These are phyloP conservation scores for Ascocoryne sarcoides DNA, from an alignment of 2,329 filamentous ascomycete genomes.

Conservation along the genomic window DNA sequence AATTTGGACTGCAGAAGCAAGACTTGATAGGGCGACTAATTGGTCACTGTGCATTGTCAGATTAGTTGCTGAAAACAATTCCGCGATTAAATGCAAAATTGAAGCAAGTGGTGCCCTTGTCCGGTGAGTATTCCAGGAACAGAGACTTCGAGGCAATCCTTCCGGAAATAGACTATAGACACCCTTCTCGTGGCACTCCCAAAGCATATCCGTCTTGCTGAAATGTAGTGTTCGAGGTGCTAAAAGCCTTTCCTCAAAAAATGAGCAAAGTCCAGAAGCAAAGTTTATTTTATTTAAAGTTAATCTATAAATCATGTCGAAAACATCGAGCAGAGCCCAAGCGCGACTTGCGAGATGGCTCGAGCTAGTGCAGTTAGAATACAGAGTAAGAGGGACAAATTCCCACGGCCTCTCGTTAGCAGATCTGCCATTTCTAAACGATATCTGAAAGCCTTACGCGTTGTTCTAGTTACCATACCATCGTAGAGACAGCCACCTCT, in stretches of 20 bases:
- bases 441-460: too few species aligned
- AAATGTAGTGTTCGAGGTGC: constrained; percentile 13
- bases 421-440: too few species aligned
- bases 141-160: constrained; percentile 1
- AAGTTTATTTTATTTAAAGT: too few species aligned
- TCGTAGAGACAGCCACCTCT: constrained; percentile 7
- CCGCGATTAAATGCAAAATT: constrained; percentile 5
- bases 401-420: too few species aligned
- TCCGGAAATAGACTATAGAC: constrained; percentile 7
- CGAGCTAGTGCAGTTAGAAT: too few species aligned
- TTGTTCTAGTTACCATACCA: constrained; percentile 12
- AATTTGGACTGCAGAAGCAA: constrained; percentile 2
- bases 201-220: constrained; percentile 12
- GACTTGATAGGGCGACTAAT: constrained; percentile 7
- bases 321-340: too few species aligned
- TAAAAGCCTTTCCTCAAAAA: constrained; percentile 15
- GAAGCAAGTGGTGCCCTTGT: too few species aligned
- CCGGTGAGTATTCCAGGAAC: too few species aligned
- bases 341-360: too few species aligned
- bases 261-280: too few species aligned
- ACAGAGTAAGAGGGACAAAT: too few species aligned
- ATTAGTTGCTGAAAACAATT: constrained; percentile 4
- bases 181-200: constrained; percentile 12
- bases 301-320: too few species aligned
- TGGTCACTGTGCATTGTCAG: constrained; percentile 6